phyloP scores from a whole-genome alignment of 371 early-diverging fungal species.

The Hamiltosporidium tvaerminnensis region DNA sequence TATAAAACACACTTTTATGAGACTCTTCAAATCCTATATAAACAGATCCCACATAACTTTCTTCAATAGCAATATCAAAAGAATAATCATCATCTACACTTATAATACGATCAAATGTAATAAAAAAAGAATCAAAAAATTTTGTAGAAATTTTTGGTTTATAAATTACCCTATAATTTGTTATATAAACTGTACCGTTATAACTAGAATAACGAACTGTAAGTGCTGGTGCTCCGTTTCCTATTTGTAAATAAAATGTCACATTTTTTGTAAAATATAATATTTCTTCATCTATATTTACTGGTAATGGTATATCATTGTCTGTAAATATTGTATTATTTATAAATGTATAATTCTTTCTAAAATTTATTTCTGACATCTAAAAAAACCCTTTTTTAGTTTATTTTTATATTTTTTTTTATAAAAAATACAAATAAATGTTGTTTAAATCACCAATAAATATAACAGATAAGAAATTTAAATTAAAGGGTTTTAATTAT shows the following conservation, averaged over 20 bases:
- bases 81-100: not conserved
- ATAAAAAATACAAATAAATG: too few species aligned
- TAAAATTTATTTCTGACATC: slow-evolving; percentile 4
- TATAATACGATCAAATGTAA: slow-evolving; percentile 3
- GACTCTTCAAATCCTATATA: slow-evolving; percentile 9
- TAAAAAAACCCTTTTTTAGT: too few species aligned
- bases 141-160: slow-evolving; percentile 8
- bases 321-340: slow-evolving; percentile 34
- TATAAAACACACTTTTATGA: slow-evolving; percentile 2
- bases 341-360: not conserved
- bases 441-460: too few species aligned
- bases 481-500: too few species aligned
- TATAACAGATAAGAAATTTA: too few species aligned
- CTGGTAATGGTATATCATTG: slow-evolving; percentile 27
- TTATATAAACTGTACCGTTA: slow-evolving; percentile 27
- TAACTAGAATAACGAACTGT: slow-evolving; percentile 13
- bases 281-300: slow-evolving; percentile 30
- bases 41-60: not conserved
- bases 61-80: slow-evolving; percentile 3
- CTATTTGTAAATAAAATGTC: slow-evolving; percentile 20
- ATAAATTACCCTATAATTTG: slow-evolving; percentile 36
- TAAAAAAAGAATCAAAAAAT: slow-evolving; percentile 29
- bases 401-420: too few species aligned
- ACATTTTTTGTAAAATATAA: slow-evolving; percentile 12
- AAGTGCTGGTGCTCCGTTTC: slow-evolving; percentile 24